Percentiles rank a stretch among this genome's conserved stretches.
phyloP scores from a whole-genome alignment of 2,329 filamentous ascomycete species.

The Byssochlamys sp. region DNA sequence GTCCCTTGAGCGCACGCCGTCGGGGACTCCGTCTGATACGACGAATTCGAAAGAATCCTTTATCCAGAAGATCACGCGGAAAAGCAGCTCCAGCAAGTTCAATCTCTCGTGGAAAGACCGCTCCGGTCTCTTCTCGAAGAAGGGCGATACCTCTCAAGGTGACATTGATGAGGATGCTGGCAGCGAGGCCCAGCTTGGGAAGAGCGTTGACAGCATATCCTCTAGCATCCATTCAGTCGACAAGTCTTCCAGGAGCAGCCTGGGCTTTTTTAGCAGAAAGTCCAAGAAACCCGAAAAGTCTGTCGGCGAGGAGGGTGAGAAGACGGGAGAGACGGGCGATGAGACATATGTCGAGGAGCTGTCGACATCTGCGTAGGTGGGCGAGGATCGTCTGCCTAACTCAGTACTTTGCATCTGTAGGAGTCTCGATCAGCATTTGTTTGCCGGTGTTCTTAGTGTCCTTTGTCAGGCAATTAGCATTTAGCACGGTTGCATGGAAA shows the following conservation, averaged over 20 bases:
- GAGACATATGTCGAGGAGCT: conserved; percentile 31
- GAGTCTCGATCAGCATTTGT: neutral
- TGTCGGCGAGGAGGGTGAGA: conserved; percentile 34
- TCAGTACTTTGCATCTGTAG: neutral
- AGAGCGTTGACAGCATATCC: conserved; percentile 33
- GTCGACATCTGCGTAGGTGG: conserved; percentile 5
- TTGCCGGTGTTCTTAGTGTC: neutral
- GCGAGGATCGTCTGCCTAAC: neutral
- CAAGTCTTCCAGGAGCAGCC: conserved; percentile 33
- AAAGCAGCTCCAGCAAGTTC: conserved; percentile 43
- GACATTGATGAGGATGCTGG: conserved; percentile 37
- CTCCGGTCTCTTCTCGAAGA: conserved; percentile 38
- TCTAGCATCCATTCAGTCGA: conserved; percentile 35
- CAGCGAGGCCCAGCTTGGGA: conserved; percentile 32
- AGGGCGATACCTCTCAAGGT: conserved; percentile 33
- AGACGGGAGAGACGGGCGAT: conserved; percentile 35
- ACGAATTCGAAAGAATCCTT: conserved; percentile 39
- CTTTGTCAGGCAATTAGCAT: neutral
- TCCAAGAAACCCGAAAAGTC: conserved; percentile 34
- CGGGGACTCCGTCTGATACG: conserved; percentile 33
- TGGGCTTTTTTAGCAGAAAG: conserved; percentile 41
- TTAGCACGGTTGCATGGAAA: neutral
- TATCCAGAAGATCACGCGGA: conserved; percentile 44
- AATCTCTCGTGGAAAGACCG: conserved; percentile 44
- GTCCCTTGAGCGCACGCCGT: conserved; percentile 38